Evolutionary conservation across 345 rosid species (phyloP), one percentile per base, ranked within the genome.

Genomic region (Tarenaya hassleriana): DNA sequence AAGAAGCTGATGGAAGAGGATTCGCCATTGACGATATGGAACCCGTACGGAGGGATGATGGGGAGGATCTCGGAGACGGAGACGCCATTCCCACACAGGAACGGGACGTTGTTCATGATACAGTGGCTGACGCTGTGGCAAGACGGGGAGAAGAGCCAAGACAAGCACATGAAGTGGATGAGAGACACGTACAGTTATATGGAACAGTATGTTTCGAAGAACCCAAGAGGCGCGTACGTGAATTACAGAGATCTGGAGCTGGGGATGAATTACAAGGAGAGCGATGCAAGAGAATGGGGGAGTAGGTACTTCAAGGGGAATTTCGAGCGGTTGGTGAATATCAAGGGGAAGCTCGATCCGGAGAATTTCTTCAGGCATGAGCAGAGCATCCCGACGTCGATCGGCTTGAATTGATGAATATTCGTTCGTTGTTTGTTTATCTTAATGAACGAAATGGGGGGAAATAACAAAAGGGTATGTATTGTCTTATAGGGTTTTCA

Each of bases 371-470:
- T 83, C 62, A 66, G 74, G 63, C 68, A 68, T 71, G 75, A 75
- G 65, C 86, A 83, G 53, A 83, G 91, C 46, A 65, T 83, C 47
- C 91, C 86, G 0, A 61, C 61, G 38, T 49, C 37, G 67, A 49
- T 60, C 20, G 60, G 45, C 40, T n/a, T n/a, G n/a, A n/a, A n/a
- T n/a, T 52, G 44, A 61, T 56, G 42, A 17, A 21, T 0, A 47
- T 21, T 34, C 21, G 5, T n/a, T 20, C 27, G 12, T 55, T 34
- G 14, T 8, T 41, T 29, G 7, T n/a, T n/a, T n/a, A n/a, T n/a
- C n/a, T n/a, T n/a, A n/a, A n/a, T n/a, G n/a, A n/a, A n/a, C n/a
- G n/a, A n/a, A n/a, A n/a, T n/a, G n/a, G n/a, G n/a, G 47, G 16
- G 21, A 42, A 4, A 42, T 20, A 42, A 42, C 16, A 42, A 42